Evolutionary conservation across 2,329 filamentous ascomycete genomes (phyloP).

Genomic region (Colletotrichum sp.): DNA sequence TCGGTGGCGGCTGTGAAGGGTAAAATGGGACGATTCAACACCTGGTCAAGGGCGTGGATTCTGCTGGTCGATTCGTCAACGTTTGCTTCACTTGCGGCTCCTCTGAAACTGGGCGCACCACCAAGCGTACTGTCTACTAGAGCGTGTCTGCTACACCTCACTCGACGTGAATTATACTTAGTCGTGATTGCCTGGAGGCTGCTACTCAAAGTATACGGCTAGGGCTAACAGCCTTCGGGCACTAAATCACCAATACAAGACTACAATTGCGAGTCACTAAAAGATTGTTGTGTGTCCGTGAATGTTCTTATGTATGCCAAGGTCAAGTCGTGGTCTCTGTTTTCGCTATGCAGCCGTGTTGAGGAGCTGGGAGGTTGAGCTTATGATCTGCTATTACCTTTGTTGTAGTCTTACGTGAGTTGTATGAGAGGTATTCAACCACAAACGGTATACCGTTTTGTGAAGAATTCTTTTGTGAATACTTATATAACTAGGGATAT

Average conservation of each 20-base stretch:
- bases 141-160: neutral
- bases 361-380: neutral
- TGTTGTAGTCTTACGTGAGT: neutral
- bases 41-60: neutral
- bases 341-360: neutral
- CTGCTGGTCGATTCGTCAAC: neutral
- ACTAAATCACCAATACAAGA: neutral
- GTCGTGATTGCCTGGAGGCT: neutral
- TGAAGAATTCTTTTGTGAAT: no score
- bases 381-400: neutral
- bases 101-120: neutral
- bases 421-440: neutral
- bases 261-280: neutral
- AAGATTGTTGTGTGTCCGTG: neutral
- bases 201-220: neutral
- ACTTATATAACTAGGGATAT: no score
- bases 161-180: neutral
- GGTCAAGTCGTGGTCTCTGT: neutral
- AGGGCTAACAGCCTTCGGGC: neutral
- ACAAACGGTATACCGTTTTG: neutral
- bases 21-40: conserved; percentile 1
- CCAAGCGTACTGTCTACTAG: neutral
- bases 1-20: neutral
- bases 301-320: neutral
- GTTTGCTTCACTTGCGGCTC: neutral